phyloP scores from a whole-genome alignment of 805 yeast species.

The Cyberlindnera petersonii region DNA sequence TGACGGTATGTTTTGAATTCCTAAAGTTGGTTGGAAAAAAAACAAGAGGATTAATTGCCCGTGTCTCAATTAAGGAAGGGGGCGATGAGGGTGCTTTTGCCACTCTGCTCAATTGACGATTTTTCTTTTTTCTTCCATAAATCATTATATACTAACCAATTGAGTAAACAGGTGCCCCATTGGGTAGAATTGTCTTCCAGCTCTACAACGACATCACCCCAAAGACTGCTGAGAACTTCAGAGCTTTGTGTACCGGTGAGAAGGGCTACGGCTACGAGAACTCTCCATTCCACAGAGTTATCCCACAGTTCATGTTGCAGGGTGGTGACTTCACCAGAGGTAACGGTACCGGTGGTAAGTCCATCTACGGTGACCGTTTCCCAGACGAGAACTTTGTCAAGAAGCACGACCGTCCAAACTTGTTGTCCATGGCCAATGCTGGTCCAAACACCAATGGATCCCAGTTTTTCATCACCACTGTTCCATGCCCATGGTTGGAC shows the following conservation, averaged over 20 bases:
- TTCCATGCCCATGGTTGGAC: constrained; percentile 82
- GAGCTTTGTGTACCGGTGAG: constrained; percentile 93
- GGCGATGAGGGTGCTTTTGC: no score
- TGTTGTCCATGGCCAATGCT: constrained; percentile 95
- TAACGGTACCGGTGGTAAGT: constrained; percentile 97
- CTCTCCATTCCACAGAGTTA: constrained; percentile 94
- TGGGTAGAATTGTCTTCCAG: constrained; percentile 84
- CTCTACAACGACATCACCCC: constrained; percentile 89
- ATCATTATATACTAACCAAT: constrained; percentile 9
- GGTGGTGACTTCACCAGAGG: constrained; percentile 93
- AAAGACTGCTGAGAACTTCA: constrained; percentile 94
- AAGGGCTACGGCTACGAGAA: constrained; percentile 91
- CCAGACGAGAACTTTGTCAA: constrained; percentile 71
- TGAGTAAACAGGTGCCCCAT: constrained; percentile 53
- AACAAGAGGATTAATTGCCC: no score
- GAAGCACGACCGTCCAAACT: constrained; percentile 77
- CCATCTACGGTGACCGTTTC: constrained; percentile 78
- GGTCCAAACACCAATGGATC: constrained; percentile 99
- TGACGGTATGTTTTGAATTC: constrained; percentile 45
- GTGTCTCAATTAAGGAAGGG: no score
- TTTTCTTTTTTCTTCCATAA: no score
- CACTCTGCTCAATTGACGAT: no score
- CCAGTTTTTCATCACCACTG: constrained; percentile 94
- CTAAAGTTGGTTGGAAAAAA: no score
- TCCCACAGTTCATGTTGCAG: constrained; percentile 97